These are phyloP conservation scores for Hydrangea macrophylla DNA, from an alignment of 148 eudicot species.

Conservation along the genomic window DNA sequence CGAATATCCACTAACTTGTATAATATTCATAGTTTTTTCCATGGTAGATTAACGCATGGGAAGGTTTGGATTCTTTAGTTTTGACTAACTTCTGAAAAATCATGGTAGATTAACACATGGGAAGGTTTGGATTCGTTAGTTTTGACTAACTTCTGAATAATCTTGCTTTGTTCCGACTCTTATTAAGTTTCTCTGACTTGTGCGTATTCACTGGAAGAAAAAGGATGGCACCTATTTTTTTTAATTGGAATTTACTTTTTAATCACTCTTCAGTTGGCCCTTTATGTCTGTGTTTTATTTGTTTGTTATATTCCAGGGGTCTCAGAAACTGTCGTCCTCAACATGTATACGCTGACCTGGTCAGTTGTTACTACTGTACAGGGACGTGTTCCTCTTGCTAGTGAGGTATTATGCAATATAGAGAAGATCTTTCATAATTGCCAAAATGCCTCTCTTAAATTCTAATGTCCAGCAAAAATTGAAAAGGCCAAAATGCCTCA, in stretches of 20 bases:
- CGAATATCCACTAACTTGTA: too few relatives aligned
- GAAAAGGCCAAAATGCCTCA: not conserved
- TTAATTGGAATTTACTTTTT: not conserved
- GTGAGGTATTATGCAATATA: conserved; percentile 62
- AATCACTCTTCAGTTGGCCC: not conserved
- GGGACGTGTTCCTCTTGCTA: conserved; percentile 94
- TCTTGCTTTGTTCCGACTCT: too few relatives aligned
- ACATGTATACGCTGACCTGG: conserved; percentile 94
- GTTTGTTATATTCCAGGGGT: conserved; percentile 62
- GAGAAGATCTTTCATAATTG: not conserved
- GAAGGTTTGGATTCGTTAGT: not conserved
- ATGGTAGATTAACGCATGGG: too few relatives aligned
- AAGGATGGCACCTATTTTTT: not conserved
- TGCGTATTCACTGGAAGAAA: not conserved
- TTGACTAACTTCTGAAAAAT: not conserved
- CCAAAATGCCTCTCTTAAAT: not conserved
- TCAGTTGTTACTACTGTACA: conserved; percentile 87
- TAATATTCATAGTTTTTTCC: too few relatives aligned
- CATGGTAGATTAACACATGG: not conserved
- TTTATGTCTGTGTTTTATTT: not conserved
- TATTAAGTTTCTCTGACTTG: too few relatives aligned
- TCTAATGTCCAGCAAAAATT: not conserved
- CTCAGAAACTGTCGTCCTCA: conserved; percentile 85
- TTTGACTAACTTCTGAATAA: not conserved
- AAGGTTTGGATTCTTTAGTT: not conserved